These are phyloP conservation scores for Tremellales sp. DNA, from an alignment of 1,284 basidiomycete species.

Conservation along the genomic window DNA sequence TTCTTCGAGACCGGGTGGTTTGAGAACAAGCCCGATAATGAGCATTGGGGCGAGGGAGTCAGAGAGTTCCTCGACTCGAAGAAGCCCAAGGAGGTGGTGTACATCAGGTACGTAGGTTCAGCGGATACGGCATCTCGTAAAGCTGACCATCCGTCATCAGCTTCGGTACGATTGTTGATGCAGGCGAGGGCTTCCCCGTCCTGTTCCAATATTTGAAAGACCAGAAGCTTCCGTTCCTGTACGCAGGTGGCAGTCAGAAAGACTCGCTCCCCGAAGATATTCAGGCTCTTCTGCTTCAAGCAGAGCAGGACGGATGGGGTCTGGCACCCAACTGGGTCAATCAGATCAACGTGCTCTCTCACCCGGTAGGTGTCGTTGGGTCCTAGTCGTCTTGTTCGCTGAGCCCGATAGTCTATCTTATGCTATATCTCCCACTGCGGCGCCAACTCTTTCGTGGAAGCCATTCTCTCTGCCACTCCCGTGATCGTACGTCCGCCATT, in stretches of 20 bases:
- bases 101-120: slow-evolving; percentile 15
- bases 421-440: slow-evolving; percentile 19
- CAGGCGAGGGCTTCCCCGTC: slow-evolving; percentile 1
- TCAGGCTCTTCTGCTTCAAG: slow-evolving; percentile 2
- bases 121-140: neutral
- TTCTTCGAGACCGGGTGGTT: slow-evolving; percentile 12
- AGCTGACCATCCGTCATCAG: neutral
- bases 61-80: slow-evolving; percentile 13
- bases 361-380: neutral
- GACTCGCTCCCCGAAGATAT: slow-evolving; percentile 5
- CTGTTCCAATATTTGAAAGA: slow-evolving; percentile 8
- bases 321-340: slow-evolving; percentile 15
- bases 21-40: slow-evolving; percentile 4
- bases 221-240: slow-evolving; percentile 11
- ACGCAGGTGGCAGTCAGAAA: slow-evolving; percentile 14
- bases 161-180: slow-evolving; percentile 17
- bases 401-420: slow-evolving; percentile 1
- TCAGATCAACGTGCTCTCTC: slow-evolving; percentile 10
- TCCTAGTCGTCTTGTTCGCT: neutral
- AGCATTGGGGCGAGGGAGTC: slow-evolving; percentile 11
- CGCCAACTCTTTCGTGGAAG: slow-evolving; percentile 14
- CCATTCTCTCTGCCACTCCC: slow-evolving; percentile 11
- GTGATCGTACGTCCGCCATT: slow-evolving; percentile 10
- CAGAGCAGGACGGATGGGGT: slow-evolving; percentile 7
- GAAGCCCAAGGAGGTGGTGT: slow-evolving; percentile 7